phyloP scores from a whole-genome alignment of 1,139 yeast genomes.

The Saccharomyces hybrid region DNA sequence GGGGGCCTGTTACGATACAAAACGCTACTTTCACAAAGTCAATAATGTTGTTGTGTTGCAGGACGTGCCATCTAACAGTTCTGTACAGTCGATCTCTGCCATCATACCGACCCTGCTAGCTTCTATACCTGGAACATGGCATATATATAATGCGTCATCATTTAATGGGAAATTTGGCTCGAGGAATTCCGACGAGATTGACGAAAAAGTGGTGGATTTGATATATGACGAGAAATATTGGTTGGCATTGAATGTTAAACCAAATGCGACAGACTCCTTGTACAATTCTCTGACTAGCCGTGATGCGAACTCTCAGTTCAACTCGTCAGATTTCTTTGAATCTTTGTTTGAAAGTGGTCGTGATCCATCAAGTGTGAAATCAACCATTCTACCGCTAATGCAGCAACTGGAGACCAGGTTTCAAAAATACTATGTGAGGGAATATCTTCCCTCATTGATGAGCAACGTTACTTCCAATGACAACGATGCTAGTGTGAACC shows the following conservation, averaged over 20 bases:
- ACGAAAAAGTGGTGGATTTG: slow-evolving; percentile 34
- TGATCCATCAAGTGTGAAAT: slow-evolving; percentile 40
- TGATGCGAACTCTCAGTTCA: slow-evolving; percentile 9
- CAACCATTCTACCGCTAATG: slow-evolving; percentile 38
- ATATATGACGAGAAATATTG: slow-evolving; percentile 47
- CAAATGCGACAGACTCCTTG: slow-evolving; percentile 38
- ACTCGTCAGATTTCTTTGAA: slow-evolving; percentile 24
- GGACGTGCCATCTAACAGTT: slow-evolving; percentile 3
- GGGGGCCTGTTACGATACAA: slow-evolving; percentile 6
- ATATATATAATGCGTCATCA: slow-evolving; percentile 25
- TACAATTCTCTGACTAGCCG: background rate
- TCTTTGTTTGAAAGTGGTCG: slow-evolving; percentile 46
- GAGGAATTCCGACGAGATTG: slow-evolving; percentile 32
- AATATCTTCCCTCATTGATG: slow-evolving; percentile 21
- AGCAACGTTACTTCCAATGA: slow-evolving; percentile 11
- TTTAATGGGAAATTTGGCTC: slow-evolving; percentile 30
- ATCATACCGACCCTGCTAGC: slow-evolving; percentile 10
- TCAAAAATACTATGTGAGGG: slow-evolving; percentile 24
- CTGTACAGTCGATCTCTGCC: slow-evolving; percentile 1
- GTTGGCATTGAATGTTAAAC: slow-evolving; percentile 43
- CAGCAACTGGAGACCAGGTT: slow-evolving; percentile 30
- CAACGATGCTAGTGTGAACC: slow-evolving; percentile 4
- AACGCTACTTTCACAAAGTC: background rate
- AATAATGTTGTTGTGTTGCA: slow-evolving; percentile 5
- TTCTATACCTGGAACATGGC: slow-evolving; percentile 22